Conservation (phyloP, 2,329 filamentous ascomycete genomes). For the Helicocarpus griseus region DNA sequence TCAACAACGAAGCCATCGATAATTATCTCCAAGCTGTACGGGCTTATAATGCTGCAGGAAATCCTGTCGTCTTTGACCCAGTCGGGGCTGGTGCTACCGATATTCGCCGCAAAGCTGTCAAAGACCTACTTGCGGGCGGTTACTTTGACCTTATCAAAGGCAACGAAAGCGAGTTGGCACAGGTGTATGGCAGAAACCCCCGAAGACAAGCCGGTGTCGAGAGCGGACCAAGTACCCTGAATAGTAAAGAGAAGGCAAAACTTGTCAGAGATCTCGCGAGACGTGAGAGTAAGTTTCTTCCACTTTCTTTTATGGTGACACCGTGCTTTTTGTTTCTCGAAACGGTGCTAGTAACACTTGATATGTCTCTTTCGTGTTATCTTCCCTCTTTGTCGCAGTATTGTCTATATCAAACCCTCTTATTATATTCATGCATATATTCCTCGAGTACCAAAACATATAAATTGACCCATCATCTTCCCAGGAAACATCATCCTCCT, state of each 20-base stretch:
- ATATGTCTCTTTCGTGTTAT: background rate
- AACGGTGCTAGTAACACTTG: background rate
- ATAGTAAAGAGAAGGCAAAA: slow-evolving; percentile 45
- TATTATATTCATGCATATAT: background rate
- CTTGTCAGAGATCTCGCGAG: slow-evolving; percentile 59
- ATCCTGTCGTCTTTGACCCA: slow-evolving; percentile 76
- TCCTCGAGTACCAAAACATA: background rate
- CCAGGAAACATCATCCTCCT: slow-evolving; percentile 60
- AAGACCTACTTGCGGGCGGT: slow-evolving; percentile 59
- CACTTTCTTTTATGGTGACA: background rate
- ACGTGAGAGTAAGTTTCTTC: slow-evolving; percentile 43
- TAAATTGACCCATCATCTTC: background rate
- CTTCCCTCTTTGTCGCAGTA: no score
- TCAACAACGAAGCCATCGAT: slow-evolving; percentile 61
- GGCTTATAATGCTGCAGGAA: slow-evolving; percentile 69
- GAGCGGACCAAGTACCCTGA: slow-evolving; percentile 50
- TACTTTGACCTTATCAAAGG: slow-evolving; percentile 88
- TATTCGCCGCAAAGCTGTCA: slow-evolving; percentile 61
- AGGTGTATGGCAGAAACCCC: slow-evolving; percentile 51
- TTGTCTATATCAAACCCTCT: background rate
- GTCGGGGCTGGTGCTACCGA: slow-evolving; percentile 80
- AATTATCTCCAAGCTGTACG: slow-evolving; percentile 65
- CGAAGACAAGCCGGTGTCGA: slow-evolving; percentile 77
- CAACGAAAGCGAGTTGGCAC: slow-evolving; percentile 79
- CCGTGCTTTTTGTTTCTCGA: background rate